A percentile compares a stretch with the other conserved stretches of the same genome.
These are phyloP conservation scores for Ophiostoma triangulosporum DNA, from an alignment of 2,329 filamentous ascomycete species.

Conservation along the genomic window DNA sequence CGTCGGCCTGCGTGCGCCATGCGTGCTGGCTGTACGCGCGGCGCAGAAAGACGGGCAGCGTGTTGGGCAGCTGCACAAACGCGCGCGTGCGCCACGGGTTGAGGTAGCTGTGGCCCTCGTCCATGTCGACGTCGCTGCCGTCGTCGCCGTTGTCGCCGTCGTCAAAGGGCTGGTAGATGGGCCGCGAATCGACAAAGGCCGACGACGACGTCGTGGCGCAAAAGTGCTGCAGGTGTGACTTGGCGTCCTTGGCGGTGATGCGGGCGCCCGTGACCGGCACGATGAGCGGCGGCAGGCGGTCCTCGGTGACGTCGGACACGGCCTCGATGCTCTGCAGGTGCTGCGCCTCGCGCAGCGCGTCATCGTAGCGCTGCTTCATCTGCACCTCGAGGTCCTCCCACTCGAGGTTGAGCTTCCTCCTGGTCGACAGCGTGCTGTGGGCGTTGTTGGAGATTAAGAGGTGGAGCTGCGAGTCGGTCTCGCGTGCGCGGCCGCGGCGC, in stretches of 20 bases:
- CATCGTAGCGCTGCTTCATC: slow-evolving; percentile 59
- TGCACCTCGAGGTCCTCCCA: slow-evolving; percentile 57
- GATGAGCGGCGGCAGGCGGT: slow-evolving; percentile 10
- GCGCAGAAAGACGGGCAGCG: slow-evolving; percentile 50
- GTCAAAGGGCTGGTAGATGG: slow-evolving; percentile 42
- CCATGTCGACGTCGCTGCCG: neutral
- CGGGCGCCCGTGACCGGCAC: slow-evolving; percentile 39
- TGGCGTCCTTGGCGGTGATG: slow-evolving; percentile 60
- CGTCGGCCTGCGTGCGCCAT: slow-evolving; percentile 63
- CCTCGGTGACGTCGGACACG: slow-evolving; percentile 24
- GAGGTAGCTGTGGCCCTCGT: slow-evolving; percentile 10
- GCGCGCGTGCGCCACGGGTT: slow-evolving; percentile 30
- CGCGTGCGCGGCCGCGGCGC: slow-evolving; percentile 38
- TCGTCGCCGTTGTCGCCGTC: neutral
- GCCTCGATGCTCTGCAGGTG: slow-evolving; percentile 35
- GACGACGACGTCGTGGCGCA: slow-evolving; percentile 47
- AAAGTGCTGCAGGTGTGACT: slow-evolving; percentile 70
- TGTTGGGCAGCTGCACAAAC: slow-evolving; percentile 56
- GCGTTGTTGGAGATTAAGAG: slow-evolving; percentile 25
- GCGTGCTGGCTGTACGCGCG: slow-evolving; percentile 31
- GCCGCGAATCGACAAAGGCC: slow-evolving; percentile 49
- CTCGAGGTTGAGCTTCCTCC: slow-evolving; percentile 16
- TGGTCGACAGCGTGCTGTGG: neutral
- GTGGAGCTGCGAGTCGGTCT: slow-evolving; percentile 36
- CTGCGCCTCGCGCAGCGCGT: slow-evolving; percentile 41